Base-by-base conservation (phyloP, 225 moss, liverwort and hornwort genomes). In the Pseudisothecium myosuroides region DNA sequence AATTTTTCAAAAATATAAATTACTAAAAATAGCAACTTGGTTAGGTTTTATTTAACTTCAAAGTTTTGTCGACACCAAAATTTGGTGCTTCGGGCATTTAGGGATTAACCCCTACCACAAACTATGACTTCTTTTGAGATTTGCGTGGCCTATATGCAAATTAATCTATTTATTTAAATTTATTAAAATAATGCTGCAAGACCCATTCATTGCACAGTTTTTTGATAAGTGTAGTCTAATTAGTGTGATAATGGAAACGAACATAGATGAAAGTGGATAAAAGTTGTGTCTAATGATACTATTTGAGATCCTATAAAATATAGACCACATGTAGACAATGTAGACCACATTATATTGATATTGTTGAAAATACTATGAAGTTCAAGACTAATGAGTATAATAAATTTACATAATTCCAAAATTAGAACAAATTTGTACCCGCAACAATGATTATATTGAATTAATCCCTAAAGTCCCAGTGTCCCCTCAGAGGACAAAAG, bases 81-180 rank as follows among this genome's bases (percentile, higher is more conserved):
- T n/a, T n/a, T n/a, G n/a, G n/a, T n/a, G n/a, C n/a, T n/a, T n/a
- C n/a, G n/a, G n/a, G n/a, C n/a, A n/a, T n/a, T n/a, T n/a, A n/a
- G n/a, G n/a, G n/a, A n/a, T n/a, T 45, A 49, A 49, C 9, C 49
- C 49, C 49, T 11, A 49, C 49, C 52, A 52, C 52, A 52, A n/a
- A 37, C 11, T 67, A 67, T 37, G 12, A n/a, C 18, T 1, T 10
- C 18, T 32, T 37, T n/a, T 68, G 11, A 68, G 7, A 4, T n/a
- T n/a, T 12, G 4, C 0, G 0, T 22, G 2, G 1, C 22, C 22
- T 6, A 1, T 23, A 23, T 39, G 23, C 13, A 23, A 22, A 14
- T 39, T 23, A 23, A 2, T 39, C 13, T 39, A 13, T 13, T 23
- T 68, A 23, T 3, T 23, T 4, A 2, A 39, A 7, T 39, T 12